Evolutionary conservation across 768 basidiomycete genomes (phyloP).

Genomic region (Mycena leptocephala): DNA sequence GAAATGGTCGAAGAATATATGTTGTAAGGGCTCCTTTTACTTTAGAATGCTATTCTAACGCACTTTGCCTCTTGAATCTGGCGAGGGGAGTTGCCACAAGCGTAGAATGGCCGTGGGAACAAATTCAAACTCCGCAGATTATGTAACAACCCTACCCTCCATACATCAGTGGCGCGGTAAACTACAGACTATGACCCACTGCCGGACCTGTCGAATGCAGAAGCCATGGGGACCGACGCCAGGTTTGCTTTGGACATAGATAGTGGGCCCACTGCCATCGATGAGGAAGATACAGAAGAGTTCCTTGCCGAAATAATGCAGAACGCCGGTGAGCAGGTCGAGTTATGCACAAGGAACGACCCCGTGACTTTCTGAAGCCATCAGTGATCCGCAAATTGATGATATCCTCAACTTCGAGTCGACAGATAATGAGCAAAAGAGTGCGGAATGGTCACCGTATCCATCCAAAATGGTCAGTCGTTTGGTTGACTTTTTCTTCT

Average conservation of each 20-base stretch:
- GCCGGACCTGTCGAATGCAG: slow-evolving; percentile 8
- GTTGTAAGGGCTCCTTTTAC: no score
- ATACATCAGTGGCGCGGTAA: no score
- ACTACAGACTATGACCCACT: no score
- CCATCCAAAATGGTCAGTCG: slow-evolving; percentile 8
- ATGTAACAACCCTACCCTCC: no score
- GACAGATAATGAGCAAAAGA: neutral
- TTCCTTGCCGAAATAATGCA: slow-evolving; percentile 17
- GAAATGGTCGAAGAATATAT: no score
- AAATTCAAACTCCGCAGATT: no score
- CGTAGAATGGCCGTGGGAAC: no score
- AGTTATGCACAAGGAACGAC: neutral
- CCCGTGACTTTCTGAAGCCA: slow-evolving; percentile 1
- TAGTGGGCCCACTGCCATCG: neutral
- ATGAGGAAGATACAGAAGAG: slow-evolving; percentile 8
- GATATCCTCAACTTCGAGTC: slow-evolving; percentile 29
- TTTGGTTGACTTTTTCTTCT: neutral
- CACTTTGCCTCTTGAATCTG: no score
- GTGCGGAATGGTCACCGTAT: slow-evolving; percentile 18
- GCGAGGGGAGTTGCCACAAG: no score
- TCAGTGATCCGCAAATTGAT: neutral
- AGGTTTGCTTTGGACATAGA: neutral
- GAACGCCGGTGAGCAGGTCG: slow-evolving; percentile 2
- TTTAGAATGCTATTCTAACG: no score
- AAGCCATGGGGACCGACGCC: neutral